These are phyloP conservation scores for Biscogniauxia marginata DNA, from an alignment of 2,329 filamentous ascomycete species.

Conservation along the genomic window DNA sequence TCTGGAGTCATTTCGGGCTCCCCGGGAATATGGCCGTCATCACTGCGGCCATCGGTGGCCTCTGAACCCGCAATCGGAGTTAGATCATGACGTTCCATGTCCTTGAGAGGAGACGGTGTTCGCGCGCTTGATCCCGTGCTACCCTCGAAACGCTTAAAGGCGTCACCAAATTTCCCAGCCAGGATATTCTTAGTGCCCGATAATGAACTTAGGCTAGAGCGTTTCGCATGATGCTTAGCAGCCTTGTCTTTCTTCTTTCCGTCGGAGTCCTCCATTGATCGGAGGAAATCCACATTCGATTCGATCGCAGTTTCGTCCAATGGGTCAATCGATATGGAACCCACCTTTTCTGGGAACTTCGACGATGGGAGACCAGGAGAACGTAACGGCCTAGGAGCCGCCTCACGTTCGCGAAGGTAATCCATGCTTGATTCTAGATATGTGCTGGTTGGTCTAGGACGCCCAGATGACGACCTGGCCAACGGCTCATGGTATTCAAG, in stretches of 20 bases:
- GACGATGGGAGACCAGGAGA: constrained; percentile 37
- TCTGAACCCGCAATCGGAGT: constrained; percentile 77
- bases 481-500: constrained; percentile 60
- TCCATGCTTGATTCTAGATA: constrained; percentile 82
- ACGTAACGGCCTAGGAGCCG: constrained; percentile 42
- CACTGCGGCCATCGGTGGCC: constrained; percentile 64
- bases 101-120: constrained; percentile 50
- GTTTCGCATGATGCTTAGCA: constrained; percentile 62
- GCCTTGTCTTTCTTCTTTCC: constrained; percentile 53
- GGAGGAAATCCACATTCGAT: constrained; percentile 81
- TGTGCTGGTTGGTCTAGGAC: constrained; percentile 74
- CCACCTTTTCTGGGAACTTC: constrained; percentile 36
- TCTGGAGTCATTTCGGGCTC: constrained; percentile 77
- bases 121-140: constrained; percentile 38
- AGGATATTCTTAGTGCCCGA: constrained; percentile 78
- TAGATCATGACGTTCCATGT: constrained; percentile 49
- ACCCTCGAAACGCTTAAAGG: constrained; percentile 86
- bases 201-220: constrained; percentile 69
- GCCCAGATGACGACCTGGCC: constrained; percentile 58
- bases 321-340: constrained; percentile 44
- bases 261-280: constrained; percentile 68
- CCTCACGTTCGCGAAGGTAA: constrained; percentile 75
- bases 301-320: constrained; percentile 65
- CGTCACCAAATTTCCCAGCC: constrained; percentile 87
- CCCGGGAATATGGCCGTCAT: constrained; percentile 63